Evolutionary conservation across 345 rosid species (phyloP), one percentile per base, ranked within the genome.

Genomic region (Eucalyptus cloeziana): DNA sequence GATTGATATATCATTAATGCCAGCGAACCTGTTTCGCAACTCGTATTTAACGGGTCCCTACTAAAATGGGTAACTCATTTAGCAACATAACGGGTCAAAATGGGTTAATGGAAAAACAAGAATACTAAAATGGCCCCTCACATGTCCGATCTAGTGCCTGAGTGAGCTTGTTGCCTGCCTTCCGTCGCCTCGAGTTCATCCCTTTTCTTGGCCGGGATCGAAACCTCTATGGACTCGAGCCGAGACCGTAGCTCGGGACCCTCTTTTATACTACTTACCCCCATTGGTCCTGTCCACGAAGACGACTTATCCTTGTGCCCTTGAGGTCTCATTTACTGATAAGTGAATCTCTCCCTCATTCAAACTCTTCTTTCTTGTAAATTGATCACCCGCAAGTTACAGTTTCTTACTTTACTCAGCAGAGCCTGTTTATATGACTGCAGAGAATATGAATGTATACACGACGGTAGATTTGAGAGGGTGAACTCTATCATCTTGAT

Each of bases 1-100:
- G 5, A 30, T 15, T 3, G 19, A 30, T 3, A 25, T 60, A 60
- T 60, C n/a, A 56, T 56, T 56, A 24, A 19, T 22, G 30, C 2
- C 1, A 1, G 6, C 6, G 2, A 22, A 10, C 13, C 3, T 10
- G 6, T 24, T 56, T 56, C 1, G 1, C 3, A 0, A 24, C 62
- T 56, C 5, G 2, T 24, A 24, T 24, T 56, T 56, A 24, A 8
- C 0, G 30, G 30, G 13, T 10, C 30, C 62, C 13, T 19, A 22
- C 62, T 56, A 56, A 56, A 56, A 56, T 24, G 30, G 13, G 13
- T 56, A 56, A 24, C 62, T 56, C 62, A 56, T 56, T 56, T 56
- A 24, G 6, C 13, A 56, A 24, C 27, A 10, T 1, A 56, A 13
- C 1, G 3, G 30, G 6, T 56, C 62, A 56, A 56, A 56, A 4